Conservation (phyloP, 257 asterid genomes). For the Handroanthus guayacan region DNA sequence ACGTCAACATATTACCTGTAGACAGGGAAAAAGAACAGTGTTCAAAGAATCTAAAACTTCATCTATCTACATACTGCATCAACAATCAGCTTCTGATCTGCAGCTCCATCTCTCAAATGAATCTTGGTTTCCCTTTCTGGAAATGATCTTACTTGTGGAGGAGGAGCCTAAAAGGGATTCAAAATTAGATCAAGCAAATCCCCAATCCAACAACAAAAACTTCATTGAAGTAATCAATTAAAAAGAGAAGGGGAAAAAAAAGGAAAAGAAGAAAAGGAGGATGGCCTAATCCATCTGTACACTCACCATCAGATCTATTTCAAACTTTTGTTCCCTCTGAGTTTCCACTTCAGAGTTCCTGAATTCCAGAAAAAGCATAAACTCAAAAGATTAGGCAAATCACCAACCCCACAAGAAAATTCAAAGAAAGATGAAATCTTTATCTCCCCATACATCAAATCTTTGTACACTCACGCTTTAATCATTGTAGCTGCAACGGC, state of each 20-base stretch:
- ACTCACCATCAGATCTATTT: constrained; percentile 10
- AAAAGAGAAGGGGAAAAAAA: too few species aligned
- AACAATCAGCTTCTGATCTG: too few species aligned
- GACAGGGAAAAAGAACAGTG: neutral
- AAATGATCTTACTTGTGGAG: neutral
- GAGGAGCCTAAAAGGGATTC: neutral
- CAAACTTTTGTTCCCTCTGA: constrained; percentile 1
- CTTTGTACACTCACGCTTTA: neutral
- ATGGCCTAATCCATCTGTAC: neutral
- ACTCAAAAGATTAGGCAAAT: neutral
- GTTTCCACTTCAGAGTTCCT: neutral
- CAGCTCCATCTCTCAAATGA: too few species aligned
- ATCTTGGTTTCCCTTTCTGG: neutral
- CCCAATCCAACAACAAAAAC: neutral
- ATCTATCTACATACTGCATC: neutral
- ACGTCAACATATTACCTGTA: neutral
- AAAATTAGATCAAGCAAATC: neutral
- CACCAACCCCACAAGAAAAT: neutral
- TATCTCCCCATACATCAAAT: neutral
- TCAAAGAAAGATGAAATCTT: neutral
- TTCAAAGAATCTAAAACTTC: neutral
- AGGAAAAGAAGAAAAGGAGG: too few species aligned
- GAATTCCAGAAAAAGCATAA: neutral
- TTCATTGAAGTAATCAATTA: neutral
- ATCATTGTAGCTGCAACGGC: neutral